Evolutionary conservation across 768 basidiomycete genomes (phyloP).

Genomic region (Paxillus involutus): DNA sequence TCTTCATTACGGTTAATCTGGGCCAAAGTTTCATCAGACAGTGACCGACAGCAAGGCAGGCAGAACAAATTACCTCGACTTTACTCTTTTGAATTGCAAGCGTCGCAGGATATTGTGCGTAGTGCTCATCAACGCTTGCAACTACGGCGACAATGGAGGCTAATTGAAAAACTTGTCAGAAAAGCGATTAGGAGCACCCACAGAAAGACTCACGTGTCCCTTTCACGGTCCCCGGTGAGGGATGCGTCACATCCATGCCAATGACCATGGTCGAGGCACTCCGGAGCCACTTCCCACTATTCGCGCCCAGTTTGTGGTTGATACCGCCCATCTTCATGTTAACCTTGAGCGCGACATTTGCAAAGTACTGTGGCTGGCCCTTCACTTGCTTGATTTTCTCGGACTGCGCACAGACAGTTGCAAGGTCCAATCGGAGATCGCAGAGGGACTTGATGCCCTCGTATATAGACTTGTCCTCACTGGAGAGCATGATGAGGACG

Average conservation of each 20-base stretch:
- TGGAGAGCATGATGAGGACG: conserved; percentile 42
- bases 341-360: conserved; percentile 47
- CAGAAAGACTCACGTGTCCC: conserved; percentile 32
- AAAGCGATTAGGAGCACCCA: neutral
- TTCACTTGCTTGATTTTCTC: conserved; percentile 62
- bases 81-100: conserved; percentile 45
- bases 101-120: conserved; percentile 44
- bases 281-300: conserved; percentile 35
- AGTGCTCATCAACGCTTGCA: conserved; percentile 40
- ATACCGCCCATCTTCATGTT: conserved; percentile 51
- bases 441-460: conserved; percentile 43
- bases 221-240: conserved; percentile 58
- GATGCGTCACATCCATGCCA: conserved; percentile 67
- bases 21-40: neutral
- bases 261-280: conserved; percentile 45
- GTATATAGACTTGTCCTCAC: conserved; percentile 41
- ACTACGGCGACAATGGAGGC: conserved; percentile 50
- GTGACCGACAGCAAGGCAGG: neutral
- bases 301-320: conserved; percentile 40
- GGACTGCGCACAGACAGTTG: conserved; percentile 68
- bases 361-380: conserved; percentile 47
- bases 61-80: conserved; percentile 54
- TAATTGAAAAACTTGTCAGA: neutral
- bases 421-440: conserved; percentile 40
- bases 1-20: conserved; percentile 39